These are phyloP conservation scores for Cryptomeria japonica DNA, from an alignment of 75 land plant genomes.

Conservation along the genomic window DNA sequence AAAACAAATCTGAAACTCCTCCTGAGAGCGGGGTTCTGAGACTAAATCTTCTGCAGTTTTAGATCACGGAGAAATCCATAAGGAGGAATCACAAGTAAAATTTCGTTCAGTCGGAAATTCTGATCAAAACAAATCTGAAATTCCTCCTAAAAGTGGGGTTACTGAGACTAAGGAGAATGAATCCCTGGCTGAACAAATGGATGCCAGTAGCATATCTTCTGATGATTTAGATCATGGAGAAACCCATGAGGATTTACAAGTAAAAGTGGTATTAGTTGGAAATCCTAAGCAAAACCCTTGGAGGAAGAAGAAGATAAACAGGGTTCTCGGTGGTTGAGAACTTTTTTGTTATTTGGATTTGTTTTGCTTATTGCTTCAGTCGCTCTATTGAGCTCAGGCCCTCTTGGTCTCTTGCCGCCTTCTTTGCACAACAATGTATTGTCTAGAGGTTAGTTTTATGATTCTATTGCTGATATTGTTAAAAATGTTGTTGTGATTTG, in stretches of 20 bases:
- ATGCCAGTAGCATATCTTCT: too few species aligned
- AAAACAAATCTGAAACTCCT: conserved; percentile 10
- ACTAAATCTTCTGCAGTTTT: background rate
- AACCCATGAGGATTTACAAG: too few species aligned
- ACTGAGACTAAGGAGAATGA: background rate
- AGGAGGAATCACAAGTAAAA: background rate
- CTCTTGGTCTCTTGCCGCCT: conserved; percentile 8
- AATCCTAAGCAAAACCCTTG: background rate
- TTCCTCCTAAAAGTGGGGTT: conserved; percentile 2
- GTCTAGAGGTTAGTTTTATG: conserved; percentile 7
- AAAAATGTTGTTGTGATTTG: background rate
- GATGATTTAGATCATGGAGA: too few species aligned
- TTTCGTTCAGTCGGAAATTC: too few species aligned
- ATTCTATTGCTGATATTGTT: background rate
- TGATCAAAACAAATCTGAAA: background rate
- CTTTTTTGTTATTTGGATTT: background rate
- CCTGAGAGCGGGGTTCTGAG: background rate
- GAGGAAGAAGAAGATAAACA: conserved; percentile 1
- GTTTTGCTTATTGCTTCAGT: conserved; percentile 4
- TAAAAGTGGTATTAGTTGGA: too few species aligned
- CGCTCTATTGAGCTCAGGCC: background rate
- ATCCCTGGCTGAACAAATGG: too few species aligned
- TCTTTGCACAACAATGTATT: conserved; percentile 5
- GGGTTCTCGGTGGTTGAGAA: conserved; percentile 2
- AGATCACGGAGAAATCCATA: background rate